Percentiles rank a stretch among this genome's conserved stretches.
Evolutionary conservation across 2,329 filamentous ascomycete genomes (phyloP).

Genomic region (Aspergillus brasiliensis): DNA sequence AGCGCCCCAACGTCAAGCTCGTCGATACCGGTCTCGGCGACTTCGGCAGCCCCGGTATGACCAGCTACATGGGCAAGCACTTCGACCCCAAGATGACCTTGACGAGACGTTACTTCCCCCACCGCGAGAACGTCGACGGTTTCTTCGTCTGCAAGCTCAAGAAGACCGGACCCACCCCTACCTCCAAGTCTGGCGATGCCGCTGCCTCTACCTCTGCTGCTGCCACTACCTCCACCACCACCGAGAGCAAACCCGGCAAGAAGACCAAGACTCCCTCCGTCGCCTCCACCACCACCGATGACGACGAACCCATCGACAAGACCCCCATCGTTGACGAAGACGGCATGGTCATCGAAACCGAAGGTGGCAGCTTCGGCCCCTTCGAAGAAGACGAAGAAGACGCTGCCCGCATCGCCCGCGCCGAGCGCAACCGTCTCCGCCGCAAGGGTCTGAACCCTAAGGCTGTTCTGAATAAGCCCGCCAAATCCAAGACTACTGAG

Average conservation of each 20-base stretch:
- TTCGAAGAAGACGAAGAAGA: constrained; percentile 77
- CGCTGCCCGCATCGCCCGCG: constrained; percentile 69
- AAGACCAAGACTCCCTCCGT: constrained; percentile 25
- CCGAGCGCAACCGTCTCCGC: constrained; percentile 72
- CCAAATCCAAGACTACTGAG: constrained; percentile 28
- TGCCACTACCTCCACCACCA: constrained; percentile 24
- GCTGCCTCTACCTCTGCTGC: constrained; percentile 28
- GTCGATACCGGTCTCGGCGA: constrained; percentile 81
- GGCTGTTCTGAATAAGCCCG: constrained; percentile 50
- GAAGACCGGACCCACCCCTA: constrained; percentile 78
- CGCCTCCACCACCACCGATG: constrained; percentile 33
- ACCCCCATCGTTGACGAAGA: constrained; percentile 61
- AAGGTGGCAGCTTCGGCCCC: constrained; percentile 65
- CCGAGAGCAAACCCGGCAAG: constrained; percentile 19
- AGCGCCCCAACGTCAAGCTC: constrained; percentile 89
- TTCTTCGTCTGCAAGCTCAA: constrained; percentile 99
- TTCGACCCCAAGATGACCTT: constrained; percentile 85
- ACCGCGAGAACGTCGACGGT: constrained; percentile 92
- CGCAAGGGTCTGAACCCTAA: constrained; percentile 74
- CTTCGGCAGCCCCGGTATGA: constrained; percentile 93
- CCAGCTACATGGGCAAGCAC: constrained; percentile 83
- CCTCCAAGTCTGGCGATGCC: constrained; percentile 21
- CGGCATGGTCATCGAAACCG: constrained; percentile 29
- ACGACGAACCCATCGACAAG: constrained; percentile 63
- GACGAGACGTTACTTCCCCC: constrained; percentile 84